These are phyloP conservation scores for Trifolium dubium DNA, from an alignment of 306 rosid species.

Conservation along the genomic window DNA sequence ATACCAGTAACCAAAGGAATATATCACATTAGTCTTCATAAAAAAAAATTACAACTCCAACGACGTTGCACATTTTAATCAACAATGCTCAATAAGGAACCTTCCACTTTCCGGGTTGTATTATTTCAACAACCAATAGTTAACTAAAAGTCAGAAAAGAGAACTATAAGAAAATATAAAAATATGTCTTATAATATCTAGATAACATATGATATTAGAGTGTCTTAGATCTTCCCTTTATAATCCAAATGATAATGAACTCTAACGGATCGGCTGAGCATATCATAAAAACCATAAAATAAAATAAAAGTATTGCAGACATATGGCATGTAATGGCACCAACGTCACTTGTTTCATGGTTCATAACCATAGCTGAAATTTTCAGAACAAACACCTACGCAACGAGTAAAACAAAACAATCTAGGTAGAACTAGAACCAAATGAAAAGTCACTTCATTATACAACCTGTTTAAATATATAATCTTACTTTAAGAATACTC, in stretches of 20 bases:
- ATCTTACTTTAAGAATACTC: conserved; percentile 3
- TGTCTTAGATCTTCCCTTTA: not conserved
- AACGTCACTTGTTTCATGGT: not conserved
- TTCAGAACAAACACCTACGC: conserved; percentile 10
- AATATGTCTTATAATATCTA: not conserved
- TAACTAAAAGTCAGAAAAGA: conserved; percentile 29
- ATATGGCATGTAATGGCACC: not conserved
- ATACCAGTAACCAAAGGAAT: conserved; percentile 13
- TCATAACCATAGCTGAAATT: not conserved
- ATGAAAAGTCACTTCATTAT: conserved; percentile 13
- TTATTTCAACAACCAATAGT: conserved; percentile 12
- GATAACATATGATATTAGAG: not conserved
- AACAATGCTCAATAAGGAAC: not conserved
- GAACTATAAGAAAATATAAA: not conserved
- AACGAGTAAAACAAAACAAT: conserved; percentile 27
- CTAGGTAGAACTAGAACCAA: not conserved
- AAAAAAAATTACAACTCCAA: conserved; percentile 1
- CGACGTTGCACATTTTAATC: conserved; percentile 23
- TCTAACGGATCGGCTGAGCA: not conserved
- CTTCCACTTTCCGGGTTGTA: conserved; percentile 30
- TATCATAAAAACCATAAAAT: not conserved
- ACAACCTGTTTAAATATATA: not conserved
- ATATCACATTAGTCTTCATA: conserved; percentile 33
- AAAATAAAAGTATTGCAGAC: conserved; percentile 13
- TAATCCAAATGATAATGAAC: not conserved